phyloP scores from a whole-genome alignment of 2,329 filamentous ascomycete genomes.

The Chrysoporthe puriensis region DNA sequence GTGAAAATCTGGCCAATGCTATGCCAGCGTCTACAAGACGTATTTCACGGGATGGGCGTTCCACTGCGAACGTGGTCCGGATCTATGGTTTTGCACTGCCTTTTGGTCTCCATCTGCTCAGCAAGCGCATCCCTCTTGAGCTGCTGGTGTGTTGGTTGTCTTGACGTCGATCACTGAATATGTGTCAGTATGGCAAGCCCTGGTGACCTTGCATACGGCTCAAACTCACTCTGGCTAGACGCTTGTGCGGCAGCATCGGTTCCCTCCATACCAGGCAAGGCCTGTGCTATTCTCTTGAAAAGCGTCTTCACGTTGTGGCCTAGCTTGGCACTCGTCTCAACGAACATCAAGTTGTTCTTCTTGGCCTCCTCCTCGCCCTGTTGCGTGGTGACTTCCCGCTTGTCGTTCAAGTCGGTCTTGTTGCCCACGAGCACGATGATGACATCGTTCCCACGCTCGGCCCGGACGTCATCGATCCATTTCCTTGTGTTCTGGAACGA shows the following conservation, averaged over 20 bases:
- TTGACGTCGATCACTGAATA: slow-evolving; percentile 87
- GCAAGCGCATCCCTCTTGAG: slow-evolving; percentile 76
- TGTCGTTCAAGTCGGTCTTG: slow-evolving; percentile 98
- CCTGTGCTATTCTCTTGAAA: slow-evolving; percentile 97
- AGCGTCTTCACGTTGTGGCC: slow-evolving; percentile 98
- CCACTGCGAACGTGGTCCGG: background rate
- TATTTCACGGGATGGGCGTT: slow-evolving; percentile 1
- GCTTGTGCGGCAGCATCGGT: slow-evolving; percentile 76
- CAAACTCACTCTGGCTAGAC: slow-evolving; percentile 73
- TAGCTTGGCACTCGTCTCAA: slow-evolving; percentile 97
- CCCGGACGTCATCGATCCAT: slow-evolving; percentile 98
- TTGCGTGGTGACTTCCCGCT: slow-evolving; percentile 93
- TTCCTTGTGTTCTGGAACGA: slow-evolving; percentile 98
- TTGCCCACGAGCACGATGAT: slow-evolving; percentile 98
- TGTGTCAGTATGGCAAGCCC: slow-evolving; percentile 33
- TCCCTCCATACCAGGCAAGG: slow-evolving; percentile 95
- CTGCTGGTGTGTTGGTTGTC: slow-evolving; percentile 71
- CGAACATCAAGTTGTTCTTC: slow-evolving; percentile 98
- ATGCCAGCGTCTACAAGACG: slow-evolving; percentile 27
- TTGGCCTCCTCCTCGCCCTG: slow-evolving; percentile 98
- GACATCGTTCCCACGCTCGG: slow-evolving; percentile 95
- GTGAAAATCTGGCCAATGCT: slow-evolving; percentile 22
- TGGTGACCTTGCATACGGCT: background rate
- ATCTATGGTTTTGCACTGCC: background rate
- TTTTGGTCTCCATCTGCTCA: slow-evolving; percentile 40